Evolutionary conservation across 257 asterid genomes (phyloP).

Genomic region (Prunella vulgaris): DNA sequence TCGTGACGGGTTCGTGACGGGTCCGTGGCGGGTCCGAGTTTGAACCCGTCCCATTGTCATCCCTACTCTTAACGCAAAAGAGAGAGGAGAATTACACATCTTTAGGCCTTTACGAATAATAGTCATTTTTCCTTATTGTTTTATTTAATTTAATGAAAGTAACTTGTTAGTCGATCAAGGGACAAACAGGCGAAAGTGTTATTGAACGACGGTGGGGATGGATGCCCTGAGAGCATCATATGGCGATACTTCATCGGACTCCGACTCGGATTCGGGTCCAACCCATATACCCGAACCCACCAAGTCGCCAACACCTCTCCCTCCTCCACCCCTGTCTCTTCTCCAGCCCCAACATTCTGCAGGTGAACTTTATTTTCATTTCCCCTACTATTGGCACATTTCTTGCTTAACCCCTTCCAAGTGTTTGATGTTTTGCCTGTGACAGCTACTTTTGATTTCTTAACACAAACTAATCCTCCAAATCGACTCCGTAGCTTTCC

Average conservation of each 20-base stretch:
- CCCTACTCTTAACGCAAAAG: background rate
- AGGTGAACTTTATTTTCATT: conserved; percentile 26
- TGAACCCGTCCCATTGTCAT: too few species aligned
- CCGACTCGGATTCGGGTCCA: conserved; percentile 40
- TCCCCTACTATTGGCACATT: background rate
- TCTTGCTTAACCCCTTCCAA: conserved; percentile 1
- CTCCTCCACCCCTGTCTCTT: conserved; percentile 79
- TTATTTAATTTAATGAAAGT: background rate
- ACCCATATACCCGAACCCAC: conserved; percentile 17
- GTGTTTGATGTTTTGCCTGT: conserved; percentile 38
- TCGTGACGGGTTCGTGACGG: too few species aligned
- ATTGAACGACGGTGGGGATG: background rate
- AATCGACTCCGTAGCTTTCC: conserved; percentile 79
- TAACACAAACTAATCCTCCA: conserved; percentile 26
- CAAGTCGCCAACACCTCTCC: conserved; percentile 37
- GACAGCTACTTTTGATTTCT: conserved; percentile 44
- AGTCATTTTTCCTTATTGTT: background rate
- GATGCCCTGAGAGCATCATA: conserved; percentile 82
- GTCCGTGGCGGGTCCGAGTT: too few species aligned
- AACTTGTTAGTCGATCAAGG: background rate
- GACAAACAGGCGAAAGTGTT: background rate
- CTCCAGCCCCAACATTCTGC: conserved; percentile 56
- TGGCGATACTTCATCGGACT: conserved; percentile 63
- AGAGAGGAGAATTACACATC: background rate
- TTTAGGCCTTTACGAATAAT: too few species aligned